Percentiles rank a stretch among this genome's conserved stretches.
These are phyloP conservation scores for Phytophthora cactorum DNA, from an alignment of 352 stramenopile species.

Conservation along the genomic window DNA sequence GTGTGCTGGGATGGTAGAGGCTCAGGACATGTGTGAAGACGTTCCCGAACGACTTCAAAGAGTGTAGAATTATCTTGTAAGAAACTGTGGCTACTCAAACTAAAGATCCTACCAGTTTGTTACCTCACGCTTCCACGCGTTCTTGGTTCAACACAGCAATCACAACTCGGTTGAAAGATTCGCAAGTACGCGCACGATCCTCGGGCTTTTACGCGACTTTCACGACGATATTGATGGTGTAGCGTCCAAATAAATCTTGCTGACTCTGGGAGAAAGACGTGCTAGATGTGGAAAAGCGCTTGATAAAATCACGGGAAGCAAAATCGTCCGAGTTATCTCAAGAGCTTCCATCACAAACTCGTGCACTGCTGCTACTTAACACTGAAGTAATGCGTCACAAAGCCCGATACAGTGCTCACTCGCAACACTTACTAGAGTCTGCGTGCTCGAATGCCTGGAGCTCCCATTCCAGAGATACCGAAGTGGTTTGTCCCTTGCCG, in stretches of 20 bases:
- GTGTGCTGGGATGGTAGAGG: neutral
- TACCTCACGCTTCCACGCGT: slow-evolving; percentile 11
- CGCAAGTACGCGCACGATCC: slow-evolving; percentile 16
- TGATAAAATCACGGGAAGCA: slow-evolving; percentile 7
- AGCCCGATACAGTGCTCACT: slow-evolving; percentile 6
- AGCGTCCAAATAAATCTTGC: neutral
- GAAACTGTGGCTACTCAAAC: neutral
- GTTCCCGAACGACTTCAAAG: slow-evolving; percentile 9
- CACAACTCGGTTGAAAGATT: slow-evolving; percentile 19
- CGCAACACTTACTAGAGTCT: neutral
- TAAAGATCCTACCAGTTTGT: slow-evolving; percentile 4
- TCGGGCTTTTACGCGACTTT: neutral
- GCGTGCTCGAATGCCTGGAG: slow-evolving; percentile 19
- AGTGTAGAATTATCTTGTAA: slow-evolving; percentile 9
- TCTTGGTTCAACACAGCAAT: slow-evolving; percentile 18
- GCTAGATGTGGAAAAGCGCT: slow-evolving; percentile 6
- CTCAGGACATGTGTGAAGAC: slow-evolving; percentile 23
- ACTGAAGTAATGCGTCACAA: slow-evolving; percentile 17
- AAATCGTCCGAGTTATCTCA: slow-evolving; percentile 11
- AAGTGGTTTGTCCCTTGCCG: slow-evolving; percentile 34
- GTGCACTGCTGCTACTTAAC: slow-evolving; percentile 12
- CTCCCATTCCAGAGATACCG: slow-evolving; percentile 11
- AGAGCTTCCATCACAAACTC: slow-evolving; percentile 14
- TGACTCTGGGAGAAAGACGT: slow-evolving; percentile 11
- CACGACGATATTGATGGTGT: no score